Percentiles rank a stretch among this genome's conserved stretches.
Evolutionary conservation across 192 early-diverging fungal genomes (phyloP).

Genomic region (Entomortierella beljakovae): DNA sequence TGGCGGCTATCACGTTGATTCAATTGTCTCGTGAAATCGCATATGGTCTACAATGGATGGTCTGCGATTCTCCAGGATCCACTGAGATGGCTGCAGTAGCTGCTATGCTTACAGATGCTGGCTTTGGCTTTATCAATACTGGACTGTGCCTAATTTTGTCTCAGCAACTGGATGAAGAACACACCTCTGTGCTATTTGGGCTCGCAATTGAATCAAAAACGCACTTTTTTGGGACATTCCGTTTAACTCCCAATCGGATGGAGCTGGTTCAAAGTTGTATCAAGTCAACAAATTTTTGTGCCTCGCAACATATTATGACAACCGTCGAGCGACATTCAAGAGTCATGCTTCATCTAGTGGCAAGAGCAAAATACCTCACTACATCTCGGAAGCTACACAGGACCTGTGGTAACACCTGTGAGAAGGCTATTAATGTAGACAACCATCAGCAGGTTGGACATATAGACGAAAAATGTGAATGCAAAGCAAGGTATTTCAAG

Average conservation of each 20-base stretch:
- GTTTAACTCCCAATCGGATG: neutral
- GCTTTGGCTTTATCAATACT: constrained; percentile 17
- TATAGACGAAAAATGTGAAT: constrained; percentile 1
- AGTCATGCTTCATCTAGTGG: constrained; percentile 7
- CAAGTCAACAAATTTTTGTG: constrained; percentile 6
- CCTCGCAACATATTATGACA: neutral
- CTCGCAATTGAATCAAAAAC: neutral
- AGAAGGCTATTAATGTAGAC: constrained; percentile 2
- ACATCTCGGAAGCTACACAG: constrained; percentile 3
- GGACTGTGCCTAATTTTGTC: constrained; percentile 2
- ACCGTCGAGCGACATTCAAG: neutral
- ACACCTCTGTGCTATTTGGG: neutral
- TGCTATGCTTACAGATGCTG: constrained; percentile 7
- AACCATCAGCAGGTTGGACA: constrained; percentile 3
- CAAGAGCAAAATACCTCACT: constrained; percentile 3
- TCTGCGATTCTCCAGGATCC: neutral
- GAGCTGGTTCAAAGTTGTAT: neutral
- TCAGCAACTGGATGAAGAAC: neutral
- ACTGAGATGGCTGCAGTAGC: constrained; percentile 1
- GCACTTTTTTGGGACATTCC: neutral
- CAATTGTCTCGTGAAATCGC: constrained; percentile 14
- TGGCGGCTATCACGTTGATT: neutral
- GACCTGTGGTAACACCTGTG: constrained; percentile 3
- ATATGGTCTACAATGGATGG: neutral
- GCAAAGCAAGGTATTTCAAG: constrained; percentile 1